Base-by-base conservation (phyloP, 192 early-diverging fungal genomes). In the Entomortierella parvispora region DNA sequence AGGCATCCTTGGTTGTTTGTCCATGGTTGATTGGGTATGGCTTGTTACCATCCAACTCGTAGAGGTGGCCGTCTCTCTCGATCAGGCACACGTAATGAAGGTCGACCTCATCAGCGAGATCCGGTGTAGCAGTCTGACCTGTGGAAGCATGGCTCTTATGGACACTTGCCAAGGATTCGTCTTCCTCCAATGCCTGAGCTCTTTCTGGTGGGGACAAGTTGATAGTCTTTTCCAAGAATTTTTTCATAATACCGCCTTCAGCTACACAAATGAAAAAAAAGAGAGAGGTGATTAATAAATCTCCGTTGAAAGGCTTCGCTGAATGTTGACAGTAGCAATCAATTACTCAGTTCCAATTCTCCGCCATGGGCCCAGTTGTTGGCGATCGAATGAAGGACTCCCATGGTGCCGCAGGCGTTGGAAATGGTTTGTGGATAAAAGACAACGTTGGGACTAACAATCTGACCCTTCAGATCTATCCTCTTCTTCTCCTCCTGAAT, bases 341-440 rank as follows among this genome's bases (percentile, higher is more conserved):
- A 32, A 32, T 3, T 84, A 82, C 64, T 67, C 50, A 66, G 90
- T 68, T 50, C 71, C 42, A 50, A 89, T 37, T 5, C 40, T 56
- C 40, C 92, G 3, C 74, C 74, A 45, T 77, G 61, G 22, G 74
- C 87, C 56, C 75, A 78, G 59, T 86, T 90, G 81, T 94, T 98
- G 43, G 86, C 89, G 11, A 99, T 77, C 0, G 96, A 87, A 68
- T 99, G 97, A 49, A 99, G 69, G 9, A 99, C 81, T 3, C 91
- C 96, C 81, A 98, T 98, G 7, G 95, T 97, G 15, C 97, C 97
- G 70, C 97, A 98, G 4, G 96, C 94, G 59, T 97, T 98, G 42
- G 82, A 62, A 47, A 96, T 97, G 2, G 95, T 97, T 80, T 97
- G 96, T 18, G 86, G 86, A 68, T 92, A 90, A 67, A 92, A 97